Evolutionary conservation across 441 rosid genomes (phyloP).

Genomic region (Francoa sonchifolia): DNA sequence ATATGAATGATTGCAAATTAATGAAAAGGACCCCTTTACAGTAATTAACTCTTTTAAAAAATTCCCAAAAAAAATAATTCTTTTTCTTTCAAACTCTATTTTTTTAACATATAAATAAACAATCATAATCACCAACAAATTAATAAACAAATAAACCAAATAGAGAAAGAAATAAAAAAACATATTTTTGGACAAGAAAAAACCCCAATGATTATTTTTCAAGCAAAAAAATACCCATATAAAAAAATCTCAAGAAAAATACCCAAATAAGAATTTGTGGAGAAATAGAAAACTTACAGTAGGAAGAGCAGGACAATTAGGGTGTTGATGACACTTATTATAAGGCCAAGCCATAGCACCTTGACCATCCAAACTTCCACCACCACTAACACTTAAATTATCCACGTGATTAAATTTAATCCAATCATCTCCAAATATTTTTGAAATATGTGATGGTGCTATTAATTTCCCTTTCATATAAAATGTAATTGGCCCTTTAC

Average conservation of each 20-base stretch:
- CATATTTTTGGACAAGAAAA: too few relatives aligned
- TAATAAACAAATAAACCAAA: too few relatives aligned
- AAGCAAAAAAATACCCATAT: neutral
- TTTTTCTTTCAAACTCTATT: too few relatives aligned
- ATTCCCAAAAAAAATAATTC: too few relatives aligned
- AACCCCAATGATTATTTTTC: too few relatives aligned
- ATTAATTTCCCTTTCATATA: slow-evolving; percentile 6
- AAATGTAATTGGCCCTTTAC: slow-evolving; percentile 10
- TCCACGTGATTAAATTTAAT: slow-evolving; percentile 10
- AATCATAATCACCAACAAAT: too few relatives aligned
- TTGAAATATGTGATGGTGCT: slow-evolving; percentile 10
- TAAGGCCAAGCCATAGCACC: slow-evolving; percentile 18
- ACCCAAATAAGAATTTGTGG: neutral
- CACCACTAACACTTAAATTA: slow-evolving; percentile 10
- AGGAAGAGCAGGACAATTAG: slow-evolving; percentile 16
- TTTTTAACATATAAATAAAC: too few relatives aligned
- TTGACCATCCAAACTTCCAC: slow-evolving; percentile 24
- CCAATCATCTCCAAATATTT: slow-evolving; percentile 20
- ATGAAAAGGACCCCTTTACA: too few relatives aligned
- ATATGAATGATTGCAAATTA: too few relatives aligned
- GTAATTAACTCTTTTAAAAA: too few relatives aligned
- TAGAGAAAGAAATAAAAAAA: too few relatives aligned
- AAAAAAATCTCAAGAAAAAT: neutral
- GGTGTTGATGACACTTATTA: slow-evolving; percentile 14
- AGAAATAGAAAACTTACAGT: slow-evolving; percentile 13